Base-by-base conservation (phyloP, 164 flowering plant species). In the Nymphaea thermarum region DNA sequence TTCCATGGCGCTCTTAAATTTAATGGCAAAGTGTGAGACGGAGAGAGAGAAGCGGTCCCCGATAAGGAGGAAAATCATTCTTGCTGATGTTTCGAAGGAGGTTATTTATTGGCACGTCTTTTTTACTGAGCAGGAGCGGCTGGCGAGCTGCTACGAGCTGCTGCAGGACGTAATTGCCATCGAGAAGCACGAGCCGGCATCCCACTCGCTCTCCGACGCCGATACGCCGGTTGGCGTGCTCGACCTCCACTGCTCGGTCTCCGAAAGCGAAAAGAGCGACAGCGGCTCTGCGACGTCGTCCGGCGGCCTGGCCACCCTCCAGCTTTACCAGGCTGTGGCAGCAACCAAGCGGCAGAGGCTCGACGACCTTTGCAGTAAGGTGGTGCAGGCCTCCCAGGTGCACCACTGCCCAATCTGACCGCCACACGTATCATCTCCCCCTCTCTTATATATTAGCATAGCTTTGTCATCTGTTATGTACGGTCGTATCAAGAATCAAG, bases 211-310 rank as follows among this genome's bases (percentile, higher is more conserved):
- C 0, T 78, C 78, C n/a, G 73, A 81, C 71, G 78, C 84, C 2
- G 71, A 72, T 55, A 85, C 87, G 5, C 75, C 88, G 3, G 83
- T 67, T 64, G 78, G 80, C 61, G 90, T 87, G 66, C 81, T 86
- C 5, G 88, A 84, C 71, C 74, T 43, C 59, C 80, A 75, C 42
- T 77, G 69, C 73, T 78, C 77, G n/a, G 76, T 77, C 71, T 78
- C 78, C 5, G 83, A 80, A 41, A 81, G 79, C 66, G 81, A 80
- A 43, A 70, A 8, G 12, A 4, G 57, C 57, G 12, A 51, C 0
- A 15, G 12, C 57, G 36, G 36, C 57, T 51, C 14, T 10, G 57
- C 14, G 12, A 51, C 14, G 57, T 51, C 57, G 14, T 15, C 57
- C 8, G 57, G 12, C 14, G 57, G 12, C 12, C 12, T 51, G 14